Base-by-base conservation (phyloP, 2,329 filamentous ascomycete species). In the Venturia asperata region DNA sequence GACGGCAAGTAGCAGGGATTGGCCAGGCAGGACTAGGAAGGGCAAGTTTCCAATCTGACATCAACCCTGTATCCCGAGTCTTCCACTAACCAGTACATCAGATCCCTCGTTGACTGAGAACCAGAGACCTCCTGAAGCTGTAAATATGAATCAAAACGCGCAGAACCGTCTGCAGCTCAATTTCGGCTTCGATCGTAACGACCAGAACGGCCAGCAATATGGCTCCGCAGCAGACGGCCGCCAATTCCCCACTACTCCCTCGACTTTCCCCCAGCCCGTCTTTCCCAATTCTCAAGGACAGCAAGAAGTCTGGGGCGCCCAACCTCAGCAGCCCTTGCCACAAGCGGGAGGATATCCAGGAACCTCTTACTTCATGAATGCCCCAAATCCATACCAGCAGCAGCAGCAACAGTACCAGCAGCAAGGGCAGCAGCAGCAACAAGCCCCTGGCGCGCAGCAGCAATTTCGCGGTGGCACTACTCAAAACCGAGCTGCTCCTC, bases 231-330 rank as follows among this genome's bases (percentile, higher is more conserved):
- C 77, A 67, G 71, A 74, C 69, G 79, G 79, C 65, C 78, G 80
- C 68, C 77, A 77, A 66, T 82, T 79, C 72, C 80, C 80, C 64
- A 82, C 93, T 64, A 97, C 93, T 11, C 93, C 93, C 63, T 97
- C 93, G 69, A 96, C 92, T 66, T 97, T 97, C 74, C 93, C 93
- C 15, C 93, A 97, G 79, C 92, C 92, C 67, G 89, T 96, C 75
- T 87, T 86, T 72, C 82, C 83, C 62, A 82, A 82, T 71, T 80
- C 83, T 70, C 78, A 80, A 64, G 82, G 82, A 60, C 83, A 86
- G 75, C 84, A 86, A 70, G 85, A 87, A 71, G 80, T 83, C 67
- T 83, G 83, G 81, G 80, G 80, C 60, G 76, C 79, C 55, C 77
- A 78, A 68, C 79, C 47, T 52, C 47, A 80, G 69, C 52, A 58